These are phyloP conservation scores for Diaporthe nobilis DNA, from an alignment of 2,329 filamentous ascomycete genomes.

Conservation along the genomic window DNA sequence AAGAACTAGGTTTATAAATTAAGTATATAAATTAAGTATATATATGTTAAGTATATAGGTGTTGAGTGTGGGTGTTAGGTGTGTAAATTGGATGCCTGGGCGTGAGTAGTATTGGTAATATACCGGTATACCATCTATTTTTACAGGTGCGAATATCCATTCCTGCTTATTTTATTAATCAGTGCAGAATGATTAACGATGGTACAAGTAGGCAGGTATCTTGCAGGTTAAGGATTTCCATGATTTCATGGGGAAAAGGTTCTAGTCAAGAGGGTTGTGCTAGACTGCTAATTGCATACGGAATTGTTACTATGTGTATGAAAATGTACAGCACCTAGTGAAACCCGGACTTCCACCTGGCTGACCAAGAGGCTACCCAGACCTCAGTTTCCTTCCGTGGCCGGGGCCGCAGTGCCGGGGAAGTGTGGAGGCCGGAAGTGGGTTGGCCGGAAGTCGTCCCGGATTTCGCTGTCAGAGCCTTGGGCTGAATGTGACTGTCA, in stretches of 20 bases:
- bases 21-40: too few relatives aligned
- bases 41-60: too few relatives aligned
- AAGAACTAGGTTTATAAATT: too few relatives aligned
- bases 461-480: background rate
- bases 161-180: too few relatives aligned
- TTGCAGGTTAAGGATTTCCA: background rate
- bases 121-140: too few relatives aligned
- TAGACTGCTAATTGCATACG: too few relatives aligned
- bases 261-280: background rate
- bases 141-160: too few relatives aligned
- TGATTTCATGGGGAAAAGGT: too few relatives aligned
- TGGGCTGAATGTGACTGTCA: background rate
- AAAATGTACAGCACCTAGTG: background rate
- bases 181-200: background rate
- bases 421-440: background rate
- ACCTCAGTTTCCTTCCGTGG: background rate
- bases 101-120: too few relatives aligned
- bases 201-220: background rate
- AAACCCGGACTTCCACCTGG: background rate
- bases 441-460: slow-evolving; percentile 1
- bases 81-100: too few relatives aligned
- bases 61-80: too few relatives aligned
- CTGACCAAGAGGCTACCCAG: background rate
- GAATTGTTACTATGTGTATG: too few relatives aligned
- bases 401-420: background rate